A percentile compares a stretch with the other conserved stretches of the same genome.
These are phyloP conservation scores for Batrachochytrium dendrobatidis DNA, from an alignment of 371 early-diverging fungal species.

Conservation along the genomic window DNA sequence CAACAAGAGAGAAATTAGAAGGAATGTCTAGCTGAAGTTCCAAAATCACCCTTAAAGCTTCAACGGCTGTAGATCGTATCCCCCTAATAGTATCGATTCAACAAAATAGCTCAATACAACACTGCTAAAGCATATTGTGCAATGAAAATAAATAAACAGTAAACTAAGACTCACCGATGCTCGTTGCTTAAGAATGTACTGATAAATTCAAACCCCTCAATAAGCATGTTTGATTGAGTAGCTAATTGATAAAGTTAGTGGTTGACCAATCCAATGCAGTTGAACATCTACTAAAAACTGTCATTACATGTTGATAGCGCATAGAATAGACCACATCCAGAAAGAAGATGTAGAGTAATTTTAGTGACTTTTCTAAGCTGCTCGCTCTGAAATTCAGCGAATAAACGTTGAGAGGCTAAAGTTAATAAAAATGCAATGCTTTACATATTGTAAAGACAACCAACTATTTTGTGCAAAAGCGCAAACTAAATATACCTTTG, in stretches of 20 bases:
- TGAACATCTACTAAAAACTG: neutral
- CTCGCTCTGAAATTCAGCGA: slow-evolving; percentile 26
- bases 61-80: slow-evolving; percentile 36
- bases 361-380: slow-evolving; percentile 35
- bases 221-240: slow-evolving; percentile 10
- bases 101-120: neutral
- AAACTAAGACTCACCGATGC: slow-evolving; percentile 18
- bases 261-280: neutral
- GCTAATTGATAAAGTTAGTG: no score
- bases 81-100: slow-evolving; percentile 18
- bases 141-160: neutral
- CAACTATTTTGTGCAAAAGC: no score
- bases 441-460: no score
- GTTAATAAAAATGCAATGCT: neutral
- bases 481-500: slow-evolving; percentile 20
- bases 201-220: slow-evolving; percentile 29
- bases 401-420: neutral
- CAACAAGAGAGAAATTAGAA: slow-evolving; percentile 4
- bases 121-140: neutral
- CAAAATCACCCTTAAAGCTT: slow-evolving; percentile 25
- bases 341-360: slow-evolving; percentile 32
- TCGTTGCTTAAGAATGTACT: slow-evolving; percentile 36
- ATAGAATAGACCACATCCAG: slow-evolving; percentile 31
- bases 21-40: slow-evolving; percentile 26
- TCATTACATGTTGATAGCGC: slow-evolving; percentile 27